Evolutionary conservation across 495 filamentous ascomycete genomes (phyloP).

Genomic region (Bacidia gigantensis): DNA sequence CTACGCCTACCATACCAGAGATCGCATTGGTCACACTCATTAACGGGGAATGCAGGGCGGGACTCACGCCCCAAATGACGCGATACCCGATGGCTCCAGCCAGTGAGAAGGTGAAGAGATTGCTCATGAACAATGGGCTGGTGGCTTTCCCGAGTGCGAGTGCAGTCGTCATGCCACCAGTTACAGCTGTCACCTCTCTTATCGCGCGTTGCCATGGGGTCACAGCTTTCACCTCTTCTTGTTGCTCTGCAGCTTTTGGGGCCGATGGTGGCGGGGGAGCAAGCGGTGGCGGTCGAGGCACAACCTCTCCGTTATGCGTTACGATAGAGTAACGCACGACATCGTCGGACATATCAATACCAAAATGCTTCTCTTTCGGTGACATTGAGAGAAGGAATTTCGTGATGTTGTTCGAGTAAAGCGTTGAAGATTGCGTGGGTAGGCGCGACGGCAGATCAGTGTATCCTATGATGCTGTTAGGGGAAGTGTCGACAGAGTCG

Average conservation of each 20-base stretch:
- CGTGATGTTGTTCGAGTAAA: background rate
- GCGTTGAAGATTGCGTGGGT: background rate
- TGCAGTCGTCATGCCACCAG: background rate
- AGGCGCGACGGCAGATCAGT: background rate
- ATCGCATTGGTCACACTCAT: background rate
- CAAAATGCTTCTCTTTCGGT: constrained; percentile 1
- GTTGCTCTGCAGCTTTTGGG: background rate
- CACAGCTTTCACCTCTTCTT: background rate
- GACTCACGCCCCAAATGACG: background rate
- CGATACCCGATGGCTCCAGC: background rate
- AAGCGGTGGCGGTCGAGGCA: background rate
- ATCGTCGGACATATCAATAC: background rate
- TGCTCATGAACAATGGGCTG: background rate
- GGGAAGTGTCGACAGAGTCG: no score
- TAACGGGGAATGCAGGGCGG: background rate
- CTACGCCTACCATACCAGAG: background rate
- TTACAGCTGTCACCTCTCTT: background rate
- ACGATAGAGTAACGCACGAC: background rate
- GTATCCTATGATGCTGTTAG: background rate
- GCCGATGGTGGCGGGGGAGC: background rate
- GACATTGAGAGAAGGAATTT: constrained; percentile 1
- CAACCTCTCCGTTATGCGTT: background rate
- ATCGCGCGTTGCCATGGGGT: background rate
- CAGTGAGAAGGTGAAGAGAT: background rate
- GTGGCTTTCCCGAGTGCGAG: background rate